These are phyloP conservation scores for Populus trichocarpa DNA, from an alignment of 441 rosid genomes.

Conservation along the genomic window DNA sequence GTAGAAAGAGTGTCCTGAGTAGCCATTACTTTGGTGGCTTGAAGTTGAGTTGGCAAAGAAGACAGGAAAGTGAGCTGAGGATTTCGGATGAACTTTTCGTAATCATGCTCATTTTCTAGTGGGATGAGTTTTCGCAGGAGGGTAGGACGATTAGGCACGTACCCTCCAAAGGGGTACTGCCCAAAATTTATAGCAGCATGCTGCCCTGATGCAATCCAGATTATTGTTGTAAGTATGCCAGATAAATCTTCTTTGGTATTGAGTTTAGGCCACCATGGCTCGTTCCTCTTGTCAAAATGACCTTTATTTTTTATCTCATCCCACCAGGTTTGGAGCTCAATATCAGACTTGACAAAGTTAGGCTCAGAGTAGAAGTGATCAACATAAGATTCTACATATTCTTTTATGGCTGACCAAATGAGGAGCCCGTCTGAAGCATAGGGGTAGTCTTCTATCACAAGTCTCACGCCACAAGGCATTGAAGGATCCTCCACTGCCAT, in stretches of 20 bases:
- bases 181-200: constrained; percentile 97
- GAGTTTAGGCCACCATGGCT: constrained; percentile 93
- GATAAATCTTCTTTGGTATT: constrained; percentile 63
- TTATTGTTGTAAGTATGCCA: constrained; percentile 60
- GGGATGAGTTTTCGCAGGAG: constrained; percentile 76
- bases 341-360: constrained; percentile 53
- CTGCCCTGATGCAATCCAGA: constrained; percentile 91
- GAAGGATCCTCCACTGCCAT: constrained; percentile 89
- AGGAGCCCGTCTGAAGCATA: constrained; percentile 93
- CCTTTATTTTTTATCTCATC: constrained; percentile 87
- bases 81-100: constrained; percentile 54
- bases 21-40: constrained; percentile 96
- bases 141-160: constrained; percentile 87
- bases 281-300: constrained; percentile 77
- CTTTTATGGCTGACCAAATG: constrained; percentile 82
- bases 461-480: constrained; percentile 63
- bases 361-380: constrained; percentile 65
- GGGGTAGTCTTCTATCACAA: constrained; percentile 85
- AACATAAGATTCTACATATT: constrained; percentile 72
- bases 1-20: constrained; percentile 87
- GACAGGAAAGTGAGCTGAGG: constrained; percentile 65
- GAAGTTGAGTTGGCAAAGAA: constrained; percentile 80
- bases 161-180: constrained; percentile 95
- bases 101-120: constrained; percentile 49
- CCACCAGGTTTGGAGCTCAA: constrained; percentile 95